phyloP scores from a whole-genome alignment of 2,329 filamentous ascomycete species.

The Rhynchosporium agropyri region DNA sequence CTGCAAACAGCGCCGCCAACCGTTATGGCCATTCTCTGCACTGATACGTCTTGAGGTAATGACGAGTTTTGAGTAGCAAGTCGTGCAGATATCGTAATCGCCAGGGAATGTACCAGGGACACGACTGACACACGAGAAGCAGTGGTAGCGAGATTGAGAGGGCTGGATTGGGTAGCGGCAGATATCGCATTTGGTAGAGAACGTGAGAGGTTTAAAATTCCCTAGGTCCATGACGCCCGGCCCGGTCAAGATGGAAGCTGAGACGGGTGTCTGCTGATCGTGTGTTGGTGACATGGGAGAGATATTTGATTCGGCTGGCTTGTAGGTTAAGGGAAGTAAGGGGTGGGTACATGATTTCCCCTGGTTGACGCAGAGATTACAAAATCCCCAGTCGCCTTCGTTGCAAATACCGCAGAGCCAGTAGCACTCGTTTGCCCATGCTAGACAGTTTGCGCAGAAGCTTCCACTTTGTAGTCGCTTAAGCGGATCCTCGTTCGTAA shows the following conservation, averaged over 20 bases:
- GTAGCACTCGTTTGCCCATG: slow-evolving; percentile 79
- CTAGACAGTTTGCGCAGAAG: slow-evolving; percentile 78
- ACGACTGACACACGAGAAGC: slow-evolving; percentile 68
- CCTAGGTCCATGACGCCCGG: slow-evolving; percentile 49
- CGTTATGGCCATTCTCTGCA: slow-evolving; percentile 72
- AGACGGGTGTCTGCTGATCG: slow-evolving; percentile 48
- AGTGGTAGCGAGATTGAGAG: slow-evolving; percentile 74
- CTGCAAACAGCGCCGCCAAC: slow-evolving; percentile 80
- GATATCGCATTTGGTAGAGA: slow-evolving; percentile 76
- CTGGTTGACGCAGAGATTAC: slow-evolving; percentile 82
- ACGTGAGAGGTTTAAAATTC: slow-evolving; percentile 68
- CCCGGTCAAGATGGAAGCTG: slow-evolving; percentile 53
- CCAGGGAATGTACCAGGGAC: slow-evolving; percentile 56
- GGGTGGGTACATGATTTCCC: slow-evolving; percentile 81
- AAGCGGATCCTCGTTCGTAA: slow-evolving; percentile 68
- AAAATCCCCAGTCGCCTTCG: slow-evolving; percentile 93
- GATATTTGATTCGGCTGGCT: slow-evolving; percentile 44
- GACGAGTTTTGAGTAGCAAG: slow-evolving; percentile 74
- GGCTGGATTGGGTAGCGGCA: slow-evolving; percentile 75
- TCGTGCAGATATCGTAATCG: slow-evolving; percentile 84
- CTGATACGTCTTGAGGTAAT: slow-evolving; percentile 62
- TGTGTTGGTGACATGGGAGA: slow-evolving; percentile 47
- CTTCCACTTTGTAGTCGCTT: slow-evolving; percentile 74
- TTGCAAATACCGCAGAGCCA: slow-evolving; percentile 91
- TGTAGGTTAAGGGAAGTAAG: slow-evolving; percentile 74